phyloP scores from a whole-genome alignment of 1,284 basidiomycete species.

The Entoloma clypeatum region DNA sequence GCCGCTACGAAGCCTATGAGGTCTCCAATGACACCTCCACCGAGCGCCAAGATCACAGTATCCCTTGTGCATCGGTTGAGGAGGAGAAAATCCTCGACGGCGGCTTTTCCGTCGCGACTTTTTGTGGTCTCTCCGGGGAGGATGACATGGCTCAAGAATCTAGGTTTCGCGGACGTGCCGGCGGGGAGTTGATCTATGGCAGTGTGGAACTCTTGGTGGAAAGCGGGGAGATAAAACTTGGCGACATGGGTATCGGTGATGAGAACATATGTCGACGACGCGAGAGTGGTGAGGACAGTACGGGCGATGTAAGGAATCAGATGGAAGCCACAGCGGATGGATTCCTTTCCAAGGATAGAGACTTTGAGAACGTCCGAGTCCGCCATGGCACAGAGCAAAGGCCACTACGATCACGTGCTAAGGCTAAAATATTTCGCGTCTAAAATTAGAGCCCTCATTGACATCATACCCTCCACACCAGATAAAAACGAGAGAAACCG shows the following conservation, averaged over 20 bases:
- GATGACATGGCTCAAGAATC: constrained; percentile 80
- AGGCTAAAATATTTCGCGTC: too few species aligned
- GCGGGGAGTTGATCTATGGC: constrained; percentile 19
- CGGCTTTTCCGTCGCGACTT: constrained; percentile 87
- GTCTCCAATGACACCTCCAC: constrained; percentile 96
- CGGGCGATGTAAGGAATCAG: constrained; percentile 81
- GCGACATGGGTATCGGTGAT: constrained; percentile 92
- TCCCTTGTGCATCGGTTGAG: constrained; percentile 89
- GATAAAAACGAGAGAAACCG: too few species aligned
- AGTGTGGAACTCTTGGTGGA: constrained; percentile 64
- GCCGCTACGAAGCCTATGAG: constrained; percentile 95
- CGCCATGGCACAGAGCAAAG: constrained; percentile 15
- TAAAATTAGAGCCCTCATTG: too few species aligned
- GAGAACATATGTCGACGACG: constrained; percentile 89
- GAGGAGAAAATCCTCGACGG: constrained; percentile 93
- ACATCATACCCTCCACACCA: too few species aligned
- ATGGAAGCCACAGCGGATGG: constrained; percentile 92
- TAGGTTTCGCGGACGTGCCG: constrained; percentile 38
- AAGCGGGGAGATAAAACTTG: constrained; percentile 66
- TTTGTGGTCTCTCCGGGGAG: constrained; percentile 93
- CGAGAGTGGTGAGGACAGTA: constrained; percentile 72
- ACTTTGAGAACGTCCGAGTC: constrained; percentile 58
- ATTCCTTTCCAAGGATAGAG: constrained; percentile 82
- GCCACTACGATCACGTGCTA: too few species aligned
- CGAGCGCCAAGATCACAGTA: constrained; percentile 90